phyloP scores from a whole-genome alignment of 2,329 filamentous ascomycete genomes.

The Cryphonectria parasitica region DNA sequence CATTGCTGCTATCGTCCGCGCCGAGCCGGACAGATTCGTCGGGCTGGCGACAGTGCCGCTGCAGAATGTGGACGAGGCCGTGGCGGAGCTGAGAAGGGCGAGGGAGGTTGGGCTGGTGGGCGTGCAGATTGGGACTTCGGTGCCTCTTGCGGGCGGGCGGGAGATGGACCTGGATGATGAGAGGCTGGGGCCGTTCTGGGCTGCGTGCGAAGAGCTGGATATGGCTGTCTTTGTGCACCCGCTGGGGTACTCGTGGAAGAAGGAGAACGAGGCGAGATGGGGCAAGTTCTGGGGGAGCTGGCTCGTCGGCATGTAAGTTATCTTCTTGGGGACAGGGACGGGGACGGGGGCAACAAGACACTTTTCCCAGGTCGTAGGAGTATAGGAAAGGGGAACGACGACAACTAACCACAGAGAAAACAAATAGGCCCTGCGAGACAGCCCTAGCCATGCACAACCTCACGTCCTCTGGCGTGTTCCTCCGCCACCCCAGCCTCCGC shows the following conservation, averaged over 20 bases:
- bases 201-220: constrained; percentile 38
- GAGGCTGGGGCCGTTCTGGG: constrained; percentile 38
- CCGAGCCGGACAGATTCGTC: constrained; percentile 37
- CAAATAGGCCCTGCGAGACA: constrained; percentile 38
- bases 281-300: constrained; percentile 40
- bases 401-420: neutral
- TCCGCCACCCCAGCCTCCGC: constrained; percentile 37
- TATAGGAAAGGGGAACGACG: too few species aligned
- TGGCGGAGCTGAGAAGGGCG: constrained; percentile 37
- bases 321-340: too few species aligned
- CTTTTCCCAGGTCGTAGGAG: too few species aligned
- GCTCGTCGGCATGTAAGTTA: constrained; percentile 40
- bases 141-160: constrained; percentile 28
- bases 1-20: constrained; percentile 35
- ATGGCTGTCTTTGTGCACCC: constrained; percentile 42
- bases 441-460: constrained; percentile 40
- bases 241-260: constrained; percentile 39
- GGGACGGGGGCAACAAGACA: too few species aligned
- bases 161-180: constrained; percentile 39
- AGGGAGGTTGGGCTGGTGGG: constrained; percentile 36
- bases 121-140: constrained; percentile 41
- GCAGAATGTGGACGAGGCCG: constrained; percentile 37
- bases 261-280: constrained; percentile 40
- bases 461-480: constrained; percentile 38
- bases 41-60: constrained; percentile 41